phyloP scores from a whole-genome alignment of 257 asterid genomes.

The Rauvolfia tetraphylla region DNA sequence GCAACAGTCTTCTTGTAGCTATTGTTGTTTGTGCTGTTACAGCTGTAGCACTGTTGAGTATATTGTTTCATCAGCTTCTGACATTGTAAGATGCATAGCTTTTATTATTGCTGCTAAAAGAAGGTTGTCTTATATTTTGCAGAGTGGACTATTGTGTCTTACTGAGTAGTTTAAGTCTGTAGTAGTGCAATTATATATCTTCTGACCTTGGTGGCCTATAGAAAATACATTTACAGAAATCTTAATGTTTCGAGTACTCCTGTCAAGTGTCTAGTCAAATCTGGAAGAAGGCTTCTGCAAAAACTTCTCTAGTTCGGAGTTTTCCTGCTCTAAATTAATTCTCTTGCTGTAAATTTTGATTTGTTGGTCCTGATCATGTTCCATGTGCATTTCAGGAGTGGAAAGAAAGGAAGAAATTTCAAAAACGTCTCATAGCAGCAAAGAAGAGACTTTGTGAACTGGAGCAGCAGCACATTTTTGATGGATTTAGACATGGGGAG shows the following conservation, averaged over 20 bases:
- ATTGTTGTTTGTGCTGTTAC: background rate
- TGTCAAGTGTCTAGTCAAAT: background rate
- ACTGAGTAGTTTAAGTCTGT: background rate
- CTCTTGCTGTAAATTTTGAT: slow-evolving; percentile 4
- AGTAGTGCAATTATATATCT: background rate
- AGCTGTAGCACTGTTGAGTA: background rate
- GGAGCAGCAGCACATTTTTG: slow-evolving; percentile 82
- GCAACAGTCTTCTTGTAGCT: background rate
- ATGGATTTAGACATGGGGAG: slow-evolving; percentile 77
- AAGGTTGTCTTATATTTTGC: background rate
- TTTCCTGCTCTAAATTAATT: no score
- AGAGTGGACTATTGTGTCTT: background rate
- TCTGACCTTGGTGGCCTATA: background rate
- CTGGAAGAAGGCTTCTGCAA: background rate
- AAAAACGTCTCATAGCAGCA: slow-evolving; percentile 75
- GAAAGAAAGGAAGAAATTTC: slow-evolving; percentile 84
- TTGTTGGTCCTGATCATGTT: slow-evolving; percentile 21
- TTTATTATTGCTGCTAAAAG: background rate
- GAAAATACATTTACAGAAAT: background rate
- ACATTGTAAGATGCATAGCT: background rate
- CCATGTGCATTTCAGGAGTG: slow-evolving; percentile 63
- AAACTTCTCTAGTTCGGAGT: background rate
- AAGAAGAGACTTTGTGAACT: slow-evolving; percentile 81
- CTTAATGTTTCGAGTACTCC: background rate
- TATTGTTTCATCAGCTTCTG: background rate